phyloP scores from a whole-genome alignment of 2,329 filamentous ascomycete genomes.

The Fusarium longipes region DNA sequence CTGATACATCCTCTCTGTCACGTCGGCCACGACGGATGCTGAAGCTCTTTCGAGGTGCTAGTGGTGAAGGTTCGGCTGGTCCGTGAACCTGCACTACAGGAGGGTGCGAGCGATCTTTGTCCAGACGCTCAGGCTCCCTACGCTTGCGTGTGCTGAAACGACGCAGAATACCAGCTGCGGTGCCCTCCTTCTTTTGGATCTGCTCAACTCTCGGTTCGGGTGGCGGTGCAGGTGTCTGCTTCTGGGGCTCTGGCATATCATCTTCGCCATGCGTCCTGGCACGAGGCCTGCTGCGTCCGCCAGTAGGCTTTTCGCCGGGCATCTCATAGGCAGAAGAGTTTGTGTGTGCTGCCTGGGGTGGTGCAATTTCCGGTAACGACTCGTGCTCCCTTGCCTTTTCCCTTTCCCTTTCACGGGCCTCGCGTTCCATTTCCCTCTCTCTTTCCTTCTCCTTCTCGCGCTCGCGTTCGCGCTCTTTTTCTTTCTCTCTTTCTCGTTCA shows the following conservation, averaged over 20 bases:
- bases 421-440: constrained; percentile 38
- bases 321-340: constrained; percentile 88
- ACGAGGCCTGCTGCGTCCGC: constrained; percentile 83
- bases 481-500: constrained; percentile 47
- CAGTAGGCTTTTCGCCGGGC: constrained; percentile 87
- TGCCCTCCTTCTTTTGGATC: constrained; percentile 83
- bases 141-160: constrained; percentile 90
- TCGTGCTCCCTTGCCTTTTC: constrained; percentile 56
- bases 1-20: constrained; percentile 63
- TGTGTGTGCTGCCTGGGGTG: constrained; percentile 89
- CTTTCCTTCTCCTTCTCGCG: constrained; percentile 46
- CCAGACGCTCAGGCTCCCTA: constrained; percentile 72
- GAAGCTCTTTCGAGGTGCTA: constrained; percentile 84
- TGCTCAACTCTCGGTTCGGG: constrained; percentile 69
- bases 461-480: constrained; percentile 43
- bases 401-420: constrained; percentile 44
- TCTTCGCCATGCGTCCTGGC: constrained; percentile 96
- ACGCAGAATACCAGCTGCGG: constrained; percentile 84
- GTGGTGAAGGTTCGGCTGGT: constrained; percentile 70
- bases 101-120: constrained; percentile 75
- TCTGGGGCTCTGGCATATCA: constrained; percentile 74
- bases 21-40: constrained; percentile 75
- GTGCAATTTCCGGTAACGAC: constrained; percentile 76
- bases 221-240: constrained; percentile 48
- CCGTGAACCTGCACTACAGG: constrained; percentile 82